Evolutionary conservation across 495 filamentous ascomycete species (phyloP).

Genomic region (Tuber brumale): DNA sequence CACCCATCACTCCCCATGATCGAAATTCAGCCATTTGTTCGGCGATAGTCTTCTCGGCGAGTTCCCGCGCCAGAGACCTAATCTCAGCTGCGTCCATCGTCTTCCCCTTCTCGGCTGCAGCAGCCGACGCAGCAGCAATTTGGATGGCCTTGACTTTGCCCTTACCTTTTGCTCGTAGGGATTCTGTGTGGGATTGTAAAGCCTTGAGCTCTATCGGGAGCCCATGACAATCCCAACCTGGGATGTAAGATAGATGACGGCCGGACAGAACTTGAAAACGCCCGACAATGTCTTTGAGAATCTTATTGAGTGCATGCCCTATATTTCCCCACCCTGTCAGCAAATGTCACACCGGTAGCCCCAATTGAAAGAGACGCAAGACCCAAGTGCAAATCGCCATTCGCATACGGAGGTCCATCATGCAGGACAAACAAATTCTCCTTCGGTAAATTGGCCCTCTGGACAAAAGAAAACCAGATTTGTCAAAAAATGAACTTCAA

Average conservation of each 20-base stretch:
- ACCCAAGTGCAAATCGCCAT: constrained; percentile 75
- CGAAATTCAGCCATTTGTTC: constrained; percentile 77
- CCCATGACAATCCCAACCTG: constrained; percentile 98
- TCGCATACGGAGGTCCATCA: constrained; percentile 96
- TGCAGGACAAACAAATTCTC: constrained; percentile 70
- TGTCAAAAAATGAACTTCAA: not conserved
- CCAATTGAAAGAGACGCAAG: not conserved
- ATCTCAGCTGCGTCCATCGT: constrained; percentile 49
- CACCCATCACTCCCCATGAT: constrained; percentile 82
- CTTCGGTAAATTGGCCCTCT: constrained; percentile 48
- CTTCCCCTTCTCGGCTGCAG: constrained; percentile 34
- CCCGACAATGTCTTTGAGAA: constrained; percentile 88
- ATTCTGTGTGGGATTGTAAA: constrained; percentile 52
- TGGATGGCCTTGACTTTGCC: constrained; percentile 43
- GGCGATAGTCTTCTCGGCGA: constrained; percentile 67
- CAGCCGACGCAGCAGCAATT: constrained; percentile 35
- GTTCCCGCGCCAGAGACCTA: constrained; percentile 61
- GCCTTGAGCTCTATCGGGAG: constrained; percentile 96
- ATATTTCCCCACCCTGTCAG: not conserved
- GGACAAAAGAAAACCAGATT: constrained; percentile 6
- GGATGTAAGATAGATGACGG: constrained; percentile 73
- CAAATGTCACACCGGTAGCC: not conserved
- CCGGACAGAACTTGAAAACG: constrained; percentile 72
- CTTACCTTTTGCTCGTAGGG: constrained; percentile 42
- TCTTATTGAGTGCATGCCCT: constrained; percentile 97